Percentiles rank a stretch among this genome's conserved stretches.
Conservation (phyloP, 768 basidiomycete species). For the Thelephora aurantiotincta region DNA sequence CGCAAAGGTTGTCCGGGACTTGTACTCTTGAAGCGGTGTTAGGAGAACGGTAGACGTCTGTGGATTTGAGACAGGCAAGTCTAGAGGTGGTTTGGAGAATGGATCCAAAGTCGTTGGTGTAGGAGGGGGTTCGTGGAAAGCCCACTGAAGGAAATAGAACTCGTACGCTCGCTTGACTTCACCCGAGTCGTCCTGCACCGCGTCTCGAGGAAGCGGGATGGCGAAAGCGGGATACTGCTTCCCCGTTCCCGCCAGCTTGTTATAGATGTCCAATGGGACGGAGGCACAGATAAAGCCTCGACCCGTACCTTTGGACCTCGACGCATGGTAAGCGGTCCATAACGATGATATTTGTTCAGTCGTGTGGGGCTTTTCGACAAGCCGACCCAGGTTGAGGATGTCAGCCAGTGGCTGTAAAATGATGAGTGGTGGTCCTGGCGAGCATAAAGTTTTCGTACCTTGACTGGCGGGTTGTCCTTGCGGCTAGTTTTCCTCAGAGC, state of each 20-base stretch:
- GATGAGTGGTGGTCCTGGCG: slow-evolving; percentile 1
- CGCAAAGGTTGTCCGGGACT: slow-evolving; percentile 67
- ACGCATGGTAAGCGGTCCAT: slow-evolving; percentile 84
- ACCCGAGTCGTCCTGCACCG: slow-evolving; percentile 19
- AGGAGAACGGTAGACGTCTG: slow-evolving; percentile 70
- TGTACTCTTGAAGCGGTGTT: slow-evolving; percentile 91
- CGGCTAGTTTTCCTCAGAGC: slow-evolving; percentile 17
- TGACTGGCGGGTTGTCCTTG: slow-evolving; percentile 56
- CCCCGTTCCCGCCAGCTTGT: slow-evolving; percentile 50
- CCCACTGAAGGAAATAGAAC: slow-evolving; percentile 85
- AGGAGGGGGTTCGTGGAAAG: slow-evolving; percentile 60
- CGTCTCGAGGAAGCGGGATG: slow-evolving; percentile 57
- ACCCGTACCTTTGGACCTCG: slow-evolving; percentile 66
- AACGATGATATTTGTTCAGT: slow-evolving; percentile 61
- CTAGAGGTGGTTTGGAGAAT: slow-evolving; percentile 23
- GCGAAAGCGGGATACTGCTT: slow-evolving; percentile 66
- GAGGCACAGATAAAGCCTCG: slow-evolving; percentile 78
- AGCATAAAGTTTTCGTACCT: slow-evolving; percentile 24
- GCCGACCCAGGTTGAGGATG: slow-evolving; percentile 63
- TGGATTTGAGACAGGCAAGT: slow-evolving; percentile 24
- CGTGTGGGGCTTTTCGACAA: slow-evolving; percentile 57
- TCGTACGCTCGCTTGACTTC: slow-evolving; percentile 38
- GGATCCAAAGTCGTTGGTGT: slow-evolving; percentile 35
- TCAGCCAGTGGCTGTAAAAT: slow-evolving; percentile 55
- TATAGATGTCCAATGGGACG: slow-evolving; percentile 60